phyloP scores from a whole-genome alignment of 164 flowering plant species.

The Chimonanthus praecox region DNA sequence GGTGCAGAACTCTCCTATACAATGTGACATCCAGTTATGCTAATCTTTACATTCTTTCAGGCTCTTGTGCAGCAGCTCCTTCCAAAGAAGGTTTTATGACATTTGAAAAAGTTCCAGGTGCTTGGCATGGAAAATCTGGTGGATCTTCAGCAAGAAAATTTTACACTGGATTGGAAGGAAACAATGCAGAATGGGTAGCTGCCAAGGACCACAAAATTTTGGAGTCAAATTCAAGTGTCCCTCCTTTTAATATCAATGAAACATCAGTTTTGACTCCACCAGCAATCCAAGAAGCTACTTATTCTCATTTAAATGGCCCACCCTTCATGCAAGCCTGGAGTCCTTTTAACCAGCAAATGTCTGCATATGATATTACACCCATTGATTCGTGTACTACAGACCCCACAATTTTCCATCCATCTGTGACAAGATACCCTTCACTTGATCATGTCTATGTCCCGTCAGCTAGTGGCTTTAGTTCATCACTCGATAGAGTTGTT shows the following conservation, averaged over 20 bases:
- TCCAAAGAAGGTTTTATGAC: slow-evolving; percentile 9
- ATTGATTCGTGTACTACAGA: slow-evolving; percentile 14
- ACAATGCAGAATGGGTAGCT: slow-evolving; percentile 3
- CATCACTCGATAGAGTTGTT: slow-evolving; percentile 2
- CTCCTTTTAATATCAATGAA: slow-evolving; percentile 7
- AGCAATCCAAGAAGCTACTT: slow-evolving; percentile 6
- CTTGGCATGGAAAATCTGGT: slow-evolving; percentile 9
- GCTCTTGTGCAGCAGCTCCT: slow-evolving; percentile 8
- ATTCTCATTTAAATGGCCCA: slow-evolving; percentile 5
- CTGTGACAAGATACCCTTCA: neutral
- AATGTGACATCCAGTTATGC: neutral
- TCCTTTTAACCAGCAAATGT: slow-evolving; percentile 4
- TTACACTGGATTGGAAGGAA: slow-evolving; percentile 1
- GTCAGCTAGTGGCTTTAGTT: slow-evolving; percentile 11
- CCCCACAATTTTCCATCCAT: slow-evolving; percentile 5
- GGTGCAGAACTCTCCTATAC: too few species aligned
- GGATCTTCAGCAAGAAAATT: slow-evolving; percentile 2
- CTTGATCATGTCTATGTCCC: slow-evolving; percentile 8
- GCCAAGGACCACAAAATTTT: slow-evolving; percentile 2
- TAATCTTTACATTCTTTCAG: neutral
- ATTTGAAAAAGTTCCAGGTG: slow-evolving; percentile 11
- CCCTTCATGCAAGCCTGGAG: slow-evolving; percentile 10
- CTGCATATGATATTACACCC: slow-evolving; percentile 8
- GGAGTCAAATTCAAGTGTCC: slow-evolving; percentile 3
- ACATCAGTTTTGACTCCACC: slow-evolving; percentile 1